These are phyloP conservation scores for Pilobolus umbonatus DNA, from an alignment of 192 early-diverging fungal species.

Conservation along the genomic window DNA sequence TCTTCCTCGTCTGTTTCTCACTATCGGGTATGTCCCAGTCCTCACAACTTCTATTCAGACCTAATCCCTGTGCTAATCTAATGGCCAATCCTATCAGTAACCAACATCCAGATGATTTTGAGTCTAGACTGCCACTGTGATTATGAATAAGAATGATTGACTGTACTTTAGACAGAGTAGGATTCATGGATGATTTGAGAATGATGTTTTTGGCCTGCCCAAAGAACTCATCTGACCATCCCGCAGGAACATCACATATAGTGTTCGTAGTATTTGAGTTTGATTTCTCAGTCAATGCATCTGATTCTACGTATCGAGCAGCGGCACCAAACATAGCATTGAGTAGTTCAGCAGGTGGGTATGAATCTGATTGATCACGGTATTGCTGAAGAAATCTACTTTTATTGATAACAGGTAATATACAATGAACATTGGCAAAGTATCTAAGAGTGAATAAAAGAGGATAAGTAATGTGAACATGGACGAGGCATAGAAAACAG, in stretches of 20 bases:
- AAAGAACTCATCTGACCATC: slow-evolving; percentile 34
- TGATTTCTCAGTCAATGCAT: slow-evolving; percentile 3
- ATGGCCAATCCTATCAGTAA: slow-evolving; percentile 19
- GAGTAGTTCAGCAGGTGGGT: slow-evolving; percentile 23
- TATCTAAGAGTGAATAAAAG: slow-evolving; percentile 50
- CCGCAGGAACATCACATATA: slow-evolving; percentile 27
- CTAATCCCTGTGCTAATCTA: slow-evolving; percentile 61
- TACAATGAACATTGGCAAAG: slow-evolving; percentile 65
- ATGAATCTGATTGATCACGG: slow-evolving; percentile 24
- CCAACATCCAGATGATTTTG: slow-evolving; percentile 30
- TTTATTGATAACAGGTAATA: slow-evolving; percentile 66
- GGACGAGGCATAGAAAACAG: no score
- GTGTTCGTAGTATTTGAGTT: slow-evolving; percentile 16
- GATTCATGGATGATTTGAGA: background rate
- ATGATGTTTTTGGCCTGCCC: slow-evolving; percentile 21
- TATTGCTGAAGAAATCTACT: slow-evolving; percentile 49
- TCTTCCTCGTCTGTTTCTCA: slow-evolving; percentile 61
- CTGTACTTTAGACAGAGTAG: slow-evolving; percentile 32
- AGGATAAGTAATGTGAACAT: background rate
- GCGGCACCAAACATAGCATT: slow-evolving; percentile 35
- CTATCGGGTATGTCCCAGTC: slow-evolving; percentile 49
- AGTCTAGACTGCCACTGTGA: slow-evolving; percentile 29
- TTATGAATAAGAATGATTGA: slow-evolving; percentile 32
- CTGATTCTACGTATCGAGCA: slow-evolving; percentile 29
- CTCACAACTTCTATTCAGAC: slow-evolving; percentile 63